Conservation (phyloP, 1,284 basidiomycete genomes). For the Naganishia liquefaciens region DNA sequence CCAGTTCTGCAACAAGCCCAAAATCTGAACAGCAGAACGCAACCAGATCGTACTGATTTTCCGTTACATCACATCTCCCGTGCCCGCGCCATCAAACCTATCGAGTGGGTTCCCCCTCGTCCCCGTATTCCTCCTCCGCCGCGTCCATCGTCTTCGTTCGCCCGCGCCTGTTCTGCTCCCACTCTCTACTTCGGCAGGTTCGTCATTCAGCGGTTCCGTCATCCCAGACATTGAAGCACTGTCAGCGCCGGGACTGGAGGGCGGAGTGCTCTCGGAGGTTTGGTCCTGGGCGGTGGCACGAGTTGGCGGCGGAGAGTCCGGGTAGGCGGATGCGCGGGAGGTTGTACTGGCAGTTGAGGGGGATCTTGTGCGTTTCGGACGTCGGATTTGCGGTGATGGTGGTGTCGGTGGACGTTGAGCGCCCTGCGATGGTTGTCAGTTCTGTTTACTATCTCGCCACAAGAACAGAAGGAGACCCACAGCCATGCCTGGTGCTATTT, state of each 20-base stretch:
- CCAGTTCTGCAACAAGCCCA: no score
- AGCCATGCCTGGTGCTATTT: constrained; percentile 29
- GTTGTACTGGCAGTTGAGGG: background rate
- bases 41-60: background rate
- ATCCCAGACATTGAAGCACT: background rate
- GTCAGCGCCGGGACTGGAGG: background rate
- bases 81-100: background rate
- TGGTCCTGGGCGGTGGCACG: background rate
- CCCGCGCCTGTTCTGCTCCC: background rate
- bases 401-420: constrained; percentile 31
- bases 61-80: background rate
- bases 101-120: constrained; percentile 22
- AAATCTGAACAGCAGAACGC: no score
- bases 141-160: constrained; percentile 3
- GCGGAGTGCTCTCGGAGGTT: background rate
- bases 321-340: constrained; percentile 10
- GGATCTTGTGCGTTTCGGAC: constrained; percentile 8
- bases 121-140: constrained; percentile 21
- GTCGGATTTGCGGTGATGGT: constrained; percentile 20
- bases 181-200: background rate
- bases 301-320: constrained; percentile 8
- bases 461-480: background rate
- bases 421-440: constrained; percentile 8
- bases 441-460: background rate
- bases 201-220: constrained; percentile 21